phyloP scores from a whole-genome alignment of 2,329 filamentous ascomycete genomes.

The Conoideocrella luteorostrata region DNA sequence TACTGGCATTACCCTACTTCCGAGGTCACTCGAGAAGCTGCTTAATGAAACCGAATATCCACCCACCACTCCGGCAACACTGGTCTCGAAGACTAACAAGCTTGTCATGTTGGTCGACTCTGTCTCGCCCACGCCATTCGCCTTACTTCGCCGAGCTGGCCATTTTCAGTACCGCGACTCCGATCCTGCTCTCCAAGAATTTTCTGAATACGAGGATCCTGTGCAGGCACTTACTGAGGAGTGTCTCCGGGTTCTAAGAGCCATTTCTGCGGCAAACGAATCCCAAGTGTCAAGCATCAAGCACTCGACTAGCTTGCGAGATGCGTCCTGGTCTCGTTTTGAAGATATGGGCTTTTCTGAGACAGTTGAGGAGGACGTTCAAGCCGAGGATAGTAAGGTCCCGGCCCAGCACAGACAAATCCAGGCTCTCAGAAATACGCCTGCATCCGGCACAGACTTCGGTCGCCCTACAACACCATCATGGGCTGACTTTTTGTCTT shows the following conservation, averaged over 20 bases:
- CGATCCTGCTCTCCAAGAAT: constrained; percentile 75
- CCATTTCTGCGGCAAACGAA: constrained; percentile 84
- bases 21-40: constrained; percentile 84
- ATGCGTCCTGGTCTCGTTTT: constrained; percentile 94
- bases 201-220: constrained; percentile 84
- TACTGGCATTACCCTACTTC: constrained; percentile 77
- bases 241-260: constrained; percentile 81
- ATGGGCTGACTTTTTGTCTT: constrained; percentile 95
- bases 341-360: constrained; percentile 89
- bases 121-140: constrained; percentile 90
- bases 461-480: constrained; percentile 90
- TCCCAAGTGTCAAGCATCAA: constrained; percentile 67
- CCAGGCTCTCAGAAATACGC: constrained; percentile 54
- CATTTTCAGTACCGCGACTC: constrained; percentile 94
- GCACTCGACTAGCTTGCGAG: constrained; percentile 65
- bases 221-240: constrained; percentile 85
- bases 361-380: constrained; percentile 62
- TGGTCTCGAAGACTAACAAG: constrained; percentile 76
- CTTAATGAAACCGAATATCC: constrained; percentile 93
- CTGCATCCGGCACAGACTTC: constrained; percentile 61
- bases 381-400: constrained; percentile 48
- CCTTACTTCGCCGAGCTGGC: constrained; percentile 80
- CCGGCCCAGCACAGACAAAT: constrained; percentile 32
- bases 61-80: constrained; percentile 66
- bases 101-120: constrained; percentile 96